Evolutionary conservation across 352 stramenopile genomes (phyloP).

Genomic region (Phytophthora chlamydospora): DNA sequence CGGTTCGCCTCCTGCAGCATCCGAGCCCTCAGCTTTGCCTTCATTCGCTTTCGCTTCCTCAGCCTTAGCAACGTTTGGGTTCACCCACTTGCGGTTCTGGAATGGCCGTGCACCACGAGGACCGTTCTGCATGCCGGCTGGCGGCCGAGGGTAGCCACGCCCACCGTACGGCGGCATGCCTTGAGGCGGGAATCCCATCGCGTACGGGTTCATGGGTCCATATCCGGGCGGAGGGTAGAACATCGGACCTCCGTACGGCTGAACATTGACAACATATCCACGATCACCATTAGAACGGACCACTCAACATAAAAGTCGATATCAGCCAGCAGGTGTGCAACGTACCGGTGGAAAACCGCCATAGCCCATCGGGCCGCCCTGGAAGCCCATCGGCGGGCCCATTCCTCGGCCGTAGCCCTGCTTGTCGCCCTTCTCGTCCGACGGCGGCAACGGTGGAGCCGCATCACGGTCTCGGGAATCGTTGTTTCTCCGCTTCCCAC

Average conservation of each 20-base stretch:
- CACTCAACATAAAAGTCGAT: neutral
- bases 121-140: slow-evolving; percentile 32
- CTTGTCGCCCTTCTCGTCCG: slow-evolving; percentile 30
- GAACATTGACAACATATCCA: slow-evolving; percentile 13
- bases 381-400: slow-evolving; percentile 57
- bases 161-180: slow-evolving; percentile 52
- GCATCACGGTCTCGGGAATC: slow-evolving; percentile 30
- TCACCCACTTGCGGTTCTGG: slow-evolving; percentile 87
- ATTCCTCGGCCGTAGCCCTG: slow-evolving; percentile 39
- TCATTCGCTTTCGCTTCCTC: slow-evolving; percentile 43
- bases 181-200: slow-evolving; percentile 74
- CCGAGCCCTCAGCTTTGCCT: slow-evolving; percentile 26
- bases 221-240: slow-evolving; percentile 75
- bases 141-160: slow-evolving; percentile 33
- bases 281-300: slow-evolving; percentile 18
- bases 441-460: slow-evolving; percentile 39
- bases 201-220: slow-evolving; percentile 67
- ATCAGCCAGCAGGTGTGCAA: slow-evolving; percentile 8
- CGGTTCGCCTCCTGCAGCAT: slow-evolving; percentile 19
- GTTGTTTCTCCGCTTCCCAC: slow-evolving; percentile 35
- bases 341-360: slow-evolving; percentile 66
- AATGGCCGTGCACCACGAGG: slow-evolving; percentile 62
- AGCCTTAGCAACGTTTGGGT: slow-evolving; percentile 72
- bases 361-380: slow-evolving; percentile 68
- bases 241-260: slow-evolving; percentile 78